Evolutionary conservation across 371 early-diverging fungal genomes (phyloP), one percentile per base, ranked within the genome.

Genomic region (Dichotomocladium elegans): DNA sequence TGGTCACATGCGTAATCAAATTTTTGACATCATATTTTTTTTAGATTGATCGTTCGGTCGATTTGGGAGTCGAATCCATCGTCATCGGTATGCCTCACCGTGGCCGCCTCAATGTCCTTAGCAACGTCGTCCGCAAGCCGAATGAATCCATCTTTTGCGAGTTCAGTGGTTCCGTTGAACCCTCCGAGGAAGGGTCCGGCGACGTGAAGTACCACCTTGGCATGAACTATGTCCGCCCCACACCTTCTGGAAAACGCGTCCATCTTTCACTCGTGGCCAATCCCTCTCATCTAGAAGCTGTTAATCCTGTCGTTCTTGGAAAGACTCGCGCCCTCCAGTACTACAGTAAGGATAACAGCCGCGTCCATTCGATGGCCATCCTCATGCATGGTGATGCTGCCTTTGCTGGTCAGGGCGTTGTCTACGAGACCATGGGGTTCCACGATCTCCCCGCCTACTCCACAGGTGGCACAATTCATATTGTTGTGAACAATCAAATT

Each of bases 1-100:
- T 57, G 29, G 15, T 24, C 22, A 19, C 35, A 30, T 15, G 27
- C 28, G 11, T 21, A 19, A 47, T 24, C 4, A 30, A 8, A 47
- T 22, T 17, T 22, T 17, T 14, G 12, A 47, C n/a, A 47, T 47
- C 47, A 19, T 11, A 12, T 21, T 22, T 8, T 15, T 5, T 44
- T 22, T 72, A 87, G 89, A 93, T 96, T 62, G 96, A 96, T 70
- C 85, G 88, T 54, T 91, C 93, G 14, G 95, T 95, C 45, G 95
- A 96, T 55, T 81, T 86, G 51, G 98, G 97, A 30, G 88, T 95
- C 58, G 91, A 93, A 66, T 87, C 90, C 42, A 88, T 96, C 57
- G 89, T 95, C 47, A 91, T 98, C 82, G 96, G 98, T 57, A 98
- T 97, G 97, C 93, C 98, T 35, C 98, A 98, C 74, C 93, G 98